Percentiles rank a stretch among this genome's conserved stretches.
These are phyloP conservation scores for Avena sativa DNA, from an alignment of 176 grass and related monocot genomes.

Conservation along the genomic window DNA sequence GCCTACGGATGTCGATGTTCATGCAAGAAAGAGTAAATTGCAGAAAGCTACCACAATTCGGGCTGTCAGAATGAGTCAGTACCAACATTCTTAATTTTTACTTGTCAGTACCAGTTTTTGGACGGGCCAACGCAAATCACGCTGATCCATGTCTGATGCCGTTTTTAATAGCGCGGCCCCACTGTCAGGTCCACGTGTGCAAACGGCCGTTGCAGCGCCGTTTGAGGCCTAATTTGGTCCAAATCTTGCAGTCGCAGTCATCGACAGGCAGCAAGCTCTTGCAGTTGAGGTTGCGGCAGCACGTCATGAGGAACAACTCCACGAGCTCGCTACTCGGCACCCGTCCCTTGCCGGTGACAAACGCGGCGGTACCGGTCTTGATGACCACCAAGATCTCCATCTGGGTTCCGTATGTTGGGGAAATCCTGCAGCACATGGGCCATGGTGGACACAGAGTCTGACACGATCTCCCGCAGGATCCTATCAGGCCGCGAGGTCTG, in stretches of 20 bases:
- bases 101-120: too few species aligned
- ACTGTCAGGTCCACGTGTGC: too few species aligned
- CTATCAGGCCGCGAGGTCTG: constrained; percentile 56
- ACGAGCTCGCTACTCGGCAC: constrained; percentile 72
- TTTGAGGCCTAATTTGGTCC: too few species aligned
- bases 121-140: too few species aligned
- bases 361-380: constrained; percentile 60
- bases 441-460: constrained; percentile 59
- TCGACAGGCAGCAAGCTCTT: constrained; percentile 80
- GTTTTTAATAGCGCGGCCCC: too few species aligned
- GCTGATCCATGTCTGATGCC: too few species aligned
- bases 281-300: constrained; percentile 86
- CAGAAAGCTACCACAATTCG: too few species aligned
- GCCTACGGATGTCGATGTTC: too few species aligned
- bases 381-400: constrained; percentile 90
- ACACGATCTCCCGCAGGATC: constrained; percentile 71
- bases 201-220: too few species aligned
- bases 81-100: too few species aligned
- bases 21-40: too few species aligned
- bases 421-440: constrained; percentile 79
- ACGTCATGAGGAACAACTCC: constrained; percentile 79
- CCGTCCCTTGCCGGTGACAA: constrained; percentile 69
- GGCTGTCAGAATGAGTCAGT: too few species aligned
- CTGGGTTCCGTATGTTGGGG: constrained; percentile 73
- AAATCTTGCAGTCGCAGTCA: constrained; percentile 95